phyloP scores from a whole-genome alignment of 768 basidiomycete genomes.

The Russula sp. region DNA sequence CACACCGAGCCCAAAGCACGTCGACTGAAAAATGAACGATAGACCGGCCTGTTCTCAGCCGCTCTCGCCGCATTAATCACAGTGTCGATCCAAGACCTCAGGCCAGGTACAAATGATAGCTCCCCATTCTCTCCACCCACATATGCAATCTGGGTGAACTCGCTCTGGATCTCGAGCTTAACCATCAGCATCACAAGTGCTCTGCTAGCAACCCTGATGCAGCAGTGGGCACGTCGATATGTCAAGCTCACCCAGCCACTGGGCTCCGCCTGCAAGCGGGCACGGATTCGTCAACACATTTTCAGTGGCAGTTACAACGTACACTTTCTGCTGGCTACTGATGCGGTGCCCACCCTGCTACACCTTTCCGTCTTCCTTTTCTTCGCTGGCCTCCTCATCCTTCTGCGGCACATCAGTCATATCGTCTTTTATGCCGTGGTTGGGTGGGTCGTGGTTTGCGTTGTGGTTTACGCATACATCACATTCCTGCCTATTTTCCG shows the following conservation, averaged over 20 bases:
- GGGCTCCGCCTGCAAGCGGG: background rate
- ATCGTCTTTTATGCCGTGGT: too few species aligned
- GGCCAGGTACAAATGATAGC: background rate
- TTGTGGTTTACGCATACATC: too few species aligned
- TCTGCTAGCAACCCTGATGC: background rate
- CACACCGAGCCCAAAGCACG: background rate
- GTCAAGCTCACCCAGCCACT: background rate
- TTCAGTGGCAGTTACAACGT: background rate
- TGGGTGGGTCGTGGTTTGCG: too few species aligned
- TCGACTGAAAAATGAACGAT: background rate
- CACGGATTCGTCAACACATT: conserved; percentile 1
- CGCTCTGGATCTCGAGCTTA: conserved; percentile 11
- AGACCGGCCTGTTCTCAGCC: background rate
- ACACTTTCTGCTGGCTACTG: too few species aligned
- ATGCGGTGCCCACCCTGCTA: too few species aligned
- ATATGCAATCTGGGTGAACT: background rate
- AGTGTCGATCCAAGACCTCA: background rate
- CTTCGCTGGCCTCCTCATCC: too few species aligned
- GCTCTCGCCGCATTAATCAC: background rate
- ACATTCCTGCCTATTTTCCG: too few species aligned
- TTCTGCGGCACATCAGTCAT: too few species aligned
- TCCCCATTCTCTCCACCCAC: background rate
- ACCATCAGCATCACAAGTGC: background rate
- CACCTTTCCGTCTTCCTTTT: too few species aligned
- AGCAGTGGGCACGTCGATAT: conserved; percentile 6